Base-by-base conservation (phyloP, 2,329 filamentous ascomycete species). In the Aspergillus caelatus region DNA sequence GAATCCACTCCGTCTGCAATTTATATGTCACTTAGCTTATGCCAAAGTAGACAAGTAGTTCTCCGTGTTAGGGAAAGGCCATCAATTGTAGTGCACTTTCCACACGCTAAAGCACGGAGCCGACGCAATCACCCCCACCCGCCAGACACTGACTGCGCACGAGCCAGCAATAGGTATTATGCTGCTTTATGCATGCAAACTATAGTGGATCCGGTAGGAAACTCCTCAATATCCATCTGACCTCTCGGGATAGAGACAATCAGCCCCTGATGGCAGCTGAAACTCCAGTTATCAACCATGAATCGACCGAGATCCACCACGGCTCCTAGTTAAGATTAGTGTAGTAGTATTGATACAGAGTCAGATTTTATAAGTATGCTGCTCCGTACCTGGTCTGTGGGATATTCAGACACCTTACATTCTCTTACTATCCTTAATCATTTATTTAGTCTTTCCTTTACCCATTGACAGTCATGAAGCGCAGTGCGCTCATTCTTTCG, bases 401-500 rank as follows among this genome's bases (percentile, higher is more conserved):
- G n/a, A 8, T 5, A 5, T 2, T 3, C 26, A 50, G 16, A 5
- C 26, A 30, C 8, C 9, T 28, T 32, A 50, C 46, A 28, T 50
- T 50, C 46, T 11, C 7, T 28, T 48, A 10, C 3, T 9, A 8
- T 10, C 14, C 9, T 19, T 19, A 19, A 30, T 11, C 7, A 60
- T 19, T 41, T 32, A 46, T 61, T 10, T 21, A 3, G 28, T 65
- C 62, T 26, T 34, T 65, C 57, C 32, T 62, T 60, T 43, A 62
- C 62, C 65, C 62, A 28, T 61, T 69, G 53, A 57, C 66, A 50
- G 64, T 60, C 53, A 69, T 66, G 60, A 71, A 70, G 70, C 70
- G 70, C 71, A 62, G 70, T 46, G 69, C 70, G 68, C 69, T 71
- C 46, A 57, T 72, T 32, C 61, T 69, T 63, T 58, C 67, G 39